Evolutionary conservation across 805 yeast species (phyloP), one percentile per base, ranked within the genome.

Genomic region (Sungouiozyma intestinalis): DNA sequence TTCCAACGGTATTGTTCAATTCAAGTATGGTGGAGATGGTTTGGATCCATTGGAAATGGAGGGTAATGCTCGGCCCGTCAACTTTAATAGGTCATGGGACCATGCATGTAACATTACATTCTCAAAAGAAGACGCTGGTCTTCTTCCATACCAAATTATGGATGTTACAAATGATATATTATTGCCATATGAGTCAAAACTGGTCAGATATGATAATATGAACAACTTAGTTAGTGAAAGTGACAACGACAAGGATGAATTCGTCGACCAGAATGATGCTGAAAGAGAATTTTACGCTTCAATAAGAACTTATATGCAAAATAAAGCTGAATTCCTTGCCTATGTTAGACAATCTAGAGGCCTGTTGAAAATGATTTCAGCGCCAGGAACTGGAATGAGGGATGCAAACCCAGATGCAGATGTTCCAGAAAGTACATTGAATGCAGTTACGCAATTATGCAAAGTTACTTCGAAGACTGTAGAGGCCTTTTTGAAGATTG

Each of bases 21-120:
- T 92, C 65, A 85, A 86, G 31, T 92, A 92, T 59, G 99, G 99
- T 64, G 98, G 97, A 48, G 99, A 92, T 64, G 96, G 97, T 38
- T 73, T 92, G 49, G 99, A 92, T 69, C 99, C 99, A 3, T 72
- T 85, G 58, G 97, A 90, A 65, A 92, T 92, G 98, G 99, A 94
- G 66, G 98, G 98, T 52, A 96, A 94, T 64, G 96, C 97, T 1
- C 77, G 71, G 54, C 98, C 99, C 0, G 98, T 92, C 31, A 87
- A 94, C 60, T 90, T 92, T 61, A 72, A 71, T 43, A 78, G 97
- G 58, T 85, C 95, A 18, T 92, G 99, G 99, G 87, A 80, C 48
- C 98, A 92, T 62, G 80, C 95, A 5, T 71, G 65, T 52, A 81
- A 83, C 63, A 67, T 85, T 43, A 83, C 95, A 1, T 79, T 77